These are phyloP conservation scores for Hamigera avellanea DNA, from an alignment of 495 filamentous ascomycete genomes.

Conservation along the genomic window DNA sequence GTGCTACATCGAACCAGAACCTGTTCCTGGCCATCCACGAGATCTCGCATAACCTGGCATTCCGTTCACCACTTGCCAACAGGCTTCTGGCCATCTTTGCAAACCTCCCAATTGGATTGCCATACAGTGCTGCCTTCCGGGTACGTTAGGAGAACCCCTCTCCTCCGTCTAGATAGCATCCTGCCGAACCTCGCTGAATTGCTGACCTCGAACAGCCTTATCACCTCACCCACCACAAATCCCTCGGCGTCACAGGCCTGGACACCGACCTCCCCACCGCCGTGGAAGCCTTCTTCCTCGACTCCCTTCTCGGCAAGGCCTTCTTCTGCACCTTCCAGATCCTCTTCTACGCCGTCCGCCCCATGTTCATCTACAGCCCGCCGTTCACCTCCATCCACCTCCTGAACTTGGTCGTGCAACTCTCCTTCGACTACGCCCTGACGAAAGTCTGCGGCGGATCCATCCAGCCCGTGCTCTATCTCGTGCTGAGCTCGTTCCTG, in stretches of 20 bases:
- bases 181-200: conserved; percentile 3
- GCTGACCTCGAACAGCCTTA: conserved; percentile 52
- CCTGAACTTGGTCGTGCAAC: conserved; percentile 65
- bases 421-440: conserved; percentile 66
- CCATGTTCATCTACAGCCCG: conserved; percentile 85
- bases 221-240: conserved; percentile 98
- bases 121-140: conserved; percentile 93
- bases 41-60: conserved; percentile 96
- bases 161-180: no score
- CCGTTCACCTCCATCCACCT: conserved; percentile 79
- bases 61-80: conserved; percentile 74
- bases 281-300: conserved; percentile 83
- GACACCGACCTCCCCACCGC: conserved; percentile 94
- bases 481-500: conserved; percentile 79
- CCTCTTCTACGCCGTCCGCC: conserved; percentile 97
- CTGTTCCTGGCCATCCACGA: conserved; percentile 98
- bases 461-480: conserved; percentile 55
- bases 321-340: conserved; percentile 99
- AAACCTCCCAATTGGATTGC: conserved; percentile 90
- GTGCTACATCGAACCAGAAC: conserved; percentile 96
- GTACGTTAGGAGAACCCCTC: conserved; percentile 29
- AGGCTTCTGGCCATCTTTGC: conserved; percentile 81
- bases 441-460: conserved; percentile 43
- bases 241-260: conserved; percentile 88
- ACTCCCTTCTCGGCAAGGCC: conserved; percentile 93